Evolutionary conservation across 129 eudicot species (phyloP), one percentile per base, ranked within the genome.

Genomic region (Tanacetum coccineum): DNA sequence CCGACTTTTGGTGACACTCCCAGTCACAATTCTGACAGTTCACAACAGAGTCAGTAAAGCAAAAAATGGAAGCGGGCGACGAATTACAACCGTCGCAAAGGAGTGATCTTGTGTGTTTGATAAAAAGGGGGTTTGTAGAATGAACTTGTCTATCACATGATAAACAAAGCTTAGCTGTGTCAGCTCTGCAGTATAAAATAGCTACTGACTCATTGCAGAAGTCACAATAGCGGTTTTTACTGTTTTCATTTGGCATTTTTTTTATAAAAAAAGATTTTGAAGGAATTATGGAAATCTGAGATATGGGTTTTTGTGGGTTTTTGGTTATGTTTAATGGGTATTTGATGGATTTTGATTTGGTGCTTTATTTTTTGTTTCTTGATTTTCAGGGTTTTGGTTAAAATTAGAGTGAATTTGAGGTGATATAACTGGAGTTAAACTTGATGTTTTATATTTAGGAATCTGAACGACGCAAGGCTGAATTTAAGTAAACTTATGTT

Each of bases 21-120:
- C 90, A 85, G 8, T 92, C 96, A 68, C 98, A 88, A 45, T 92
- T 92, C 84, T 86, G 96, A 59, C 98, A 92, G 11, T 86, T 85
- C 19, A 88, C 87, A 10, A 69, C 56, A 68, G 64, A 40, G 10
- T 92, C 81, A 9, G 89, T 82, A 55, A 82, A 76, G 52, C 96
- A 92, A 62, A 85, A 80, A 17, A 92, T 84, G 0, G 89, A 76
- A 14, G 91, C 87, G 6, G 98, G 89, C 2, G 91, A 66, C 4
- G 96, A 83, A 49, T 79, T 75, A 39, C 98, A 92, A 0, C 66
- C 46, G 26, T 92, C 87, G 47, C 98, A 92, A 26, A 92, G 87
- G n/a, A 81, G 78, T 4, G 81, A 76, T 0, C 98, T 86, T 8
- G 86, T 74, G 87, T 92, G 98, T 53, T 84, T 88, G 3, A 81